Percentiles rank a stretch among this genome's conserved stretches.
Conservation (phyloP, 2,329 filamentous ascomycete genomes). For the Aureobasidium sp. region DNA sequence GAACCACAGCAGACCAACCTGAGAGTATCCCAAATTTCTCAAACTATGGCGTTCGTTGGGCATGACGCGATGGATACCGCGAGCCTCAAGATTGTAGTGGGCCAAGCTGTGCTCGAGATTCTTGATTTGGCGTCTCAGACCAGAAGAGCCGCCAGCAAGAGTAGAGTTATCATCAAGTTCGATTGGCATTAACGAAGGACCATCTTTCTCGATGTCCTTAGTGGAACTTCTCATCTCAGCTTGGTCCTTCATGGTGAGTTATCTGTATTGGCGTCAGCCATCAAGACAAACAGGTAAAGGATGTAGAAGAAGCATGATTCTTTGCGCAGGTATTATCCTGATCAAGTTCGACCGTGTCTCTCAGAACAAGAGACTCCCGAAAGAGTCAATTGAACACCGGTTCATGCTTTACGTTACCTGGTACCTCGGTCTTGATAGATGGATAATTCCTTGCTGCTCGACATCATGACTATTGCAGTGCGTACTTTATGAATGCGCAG, state of each 20-base stretch:
- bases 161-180: constrained; percentile 7
- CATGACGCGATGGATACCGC: constrained; percentile 66
- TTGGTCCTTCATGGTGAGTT: constrained; percentile 27
- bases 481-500: constrained; percentile 24
- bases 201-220: constrained; percentile 27
- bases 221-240: constrained; percentile 17
- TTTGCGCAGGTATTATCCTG: constrained; percentile 61
- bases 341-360: constrained; percentile 64
- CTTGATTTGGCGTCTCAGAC: constrained; percentile 22
- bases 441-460: constrained; percentile 21
- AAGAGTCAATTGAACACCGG: constrained; percentile 34
- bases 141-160: constrained; percentile 12
- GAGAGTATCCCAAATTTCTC: constrained; percentile 35
- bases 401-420: constrained; percentile 36
- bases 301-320: constrained; percentile 48
- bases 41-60: constrained; percentile 60
- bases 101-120: constrained; percentile 46
- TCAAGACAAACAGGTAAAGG: constrained; percentile 28
- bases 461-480: constrained; percentile 25
- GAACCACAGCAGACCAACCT: constrained; percentile 66
- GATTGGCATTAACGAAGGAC: constrained; percentile 19
- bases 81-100: constrained; percentile 63
- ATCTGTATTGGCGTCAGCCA: constrained; percentile 21
- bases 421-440: constrained; percentile 28
- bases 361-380: constrained; percentile 41